Evolutionary conservation across 139 green algal species (phyloP), one percentile per base, ranked within the genome.

Genomic region (Chlorella vulgaris): DNA sequence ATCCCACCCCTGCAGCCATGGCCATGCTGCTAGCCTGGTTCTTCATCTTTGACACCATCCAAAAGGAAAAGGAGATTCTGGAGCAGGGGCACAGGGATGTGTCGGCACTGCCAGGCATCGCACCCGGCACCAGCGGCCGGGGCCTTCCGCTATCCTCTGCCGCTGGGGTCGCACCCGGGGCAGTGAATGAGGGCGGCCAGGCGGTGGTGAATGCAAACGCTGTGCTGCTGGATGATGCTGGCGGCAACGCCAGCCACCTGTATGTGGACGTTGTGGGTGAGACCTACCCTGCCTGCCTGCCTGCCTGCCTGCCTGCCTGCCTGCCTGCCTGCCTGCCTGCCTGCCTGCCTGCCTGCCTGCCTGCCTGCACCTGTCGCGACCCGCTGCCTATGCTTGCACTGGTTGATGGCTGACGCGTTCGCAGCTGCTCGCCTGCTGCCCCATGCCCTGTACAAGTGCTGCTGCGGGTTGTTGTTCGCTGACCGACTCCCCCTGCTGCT

Each of bases 21-120:
- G 39, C 38, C 58, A 80, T 80, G 73, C 67, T 80, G 81, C 70
- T 82, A 36, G 76, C 82, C 3, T 91, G 86, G 86, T 89, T 91
- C n/a, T 87, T 78, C 83, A 86, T 88, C 29, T 87, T 78, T 61
- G 81, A 87, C 67, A 88, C 73, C 19, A 75, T 74, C 15, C 73
- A 74, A 28, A 78, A 68, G 42, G 69, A 87, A 63, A 69, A 84
- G 69, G 50, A 79, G 7, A n/a, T 67, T 10, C 65, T 88, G 71
- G 47, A 88, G 69, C 43, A 79, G 47, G 47, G 47, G 47, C 10
- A 58, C 15, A 10, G 47, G 10, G 69, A 80, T 15, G 55, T 80
- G 55, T 36, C 69, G 4, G 69, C 31, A 0, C 33, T 50, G 50
- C 7, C 43, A 42, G 60, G 7, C 28, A 7, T 36, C 6, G 29